These are phyloP conservation scores for Orychophragmus violaceus DNA, from an alignment of 345 rosid species.

Conservation along the genomic window DNA sequence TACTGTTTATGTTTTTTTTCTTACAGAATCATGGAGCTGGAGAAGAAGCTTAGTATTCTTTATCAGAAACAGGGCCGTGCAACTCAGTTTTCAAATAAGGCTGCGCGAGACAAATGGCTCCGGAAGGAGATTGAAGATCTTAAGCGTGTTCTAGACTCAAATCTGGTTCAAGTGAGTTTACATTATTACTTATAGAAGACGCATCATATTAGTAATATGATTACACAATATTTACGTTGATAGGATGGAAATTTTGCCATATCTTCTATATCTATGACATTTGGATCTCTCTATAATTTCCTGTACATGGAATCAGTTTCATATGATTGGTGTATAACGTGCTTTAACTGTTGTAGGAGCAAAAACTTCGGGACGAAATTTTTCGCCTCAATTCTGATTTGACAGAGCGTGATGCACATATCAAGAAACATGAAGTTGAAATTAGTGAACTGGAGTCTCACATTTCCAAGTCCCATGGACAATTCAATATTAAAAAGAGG, in stretches of 20 bases:
- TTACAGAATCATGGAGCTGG: constrained; percentile 89
- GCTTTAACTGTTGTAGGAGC: constrained; percentile 41
- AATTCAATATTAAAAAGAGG: constrained; percentile 43
- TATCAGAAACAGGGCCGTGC: constrained; percentile 99
- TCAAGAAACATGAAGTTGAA: constrained; percentile 48
- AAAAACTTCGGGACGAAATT: constrained; percentile 73
- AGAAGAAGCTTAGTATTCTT: constrained; percentile 91
- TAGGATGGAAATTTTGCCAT: neutral
- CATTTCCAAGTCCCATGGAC: constrained; percentile 53
- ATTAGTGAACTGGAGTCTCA: constrained; percentile 47
- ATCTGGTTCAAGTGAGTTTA: constrained; percentile 52
- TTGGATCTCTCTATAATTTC: neutral
- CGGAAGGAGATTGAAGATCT: constrained; percentile 91
- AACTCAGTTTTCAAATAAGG: constrained; percentile 85
- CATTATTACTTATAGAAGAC: neutral
- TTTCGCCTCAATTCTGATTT: constrained; percentile 49
- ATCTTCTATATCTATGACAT: neutral
- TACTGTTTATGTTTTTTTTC: constrained; percentile 6
- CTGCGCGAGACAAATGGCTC: constrained; percentile 96
- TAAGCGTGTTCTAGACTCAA: constrained; percentile 68
- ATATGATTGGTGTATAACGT: constrained; percentile 7
- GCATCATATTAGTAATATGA: no score
- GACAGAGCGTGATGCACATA: constrained; percentile 47
- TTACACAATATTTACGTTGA: neutral
- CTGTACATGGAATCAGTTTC: no score